A percentile compares a stretch with the other conserved stretches of the same genome.
These are phyloP conservation scores for Cladosporium austrohemisphaericum DNA, from an alignment of 2,329 filamentous ascomycete genomes.

Conservation along the genomic window DNA sequence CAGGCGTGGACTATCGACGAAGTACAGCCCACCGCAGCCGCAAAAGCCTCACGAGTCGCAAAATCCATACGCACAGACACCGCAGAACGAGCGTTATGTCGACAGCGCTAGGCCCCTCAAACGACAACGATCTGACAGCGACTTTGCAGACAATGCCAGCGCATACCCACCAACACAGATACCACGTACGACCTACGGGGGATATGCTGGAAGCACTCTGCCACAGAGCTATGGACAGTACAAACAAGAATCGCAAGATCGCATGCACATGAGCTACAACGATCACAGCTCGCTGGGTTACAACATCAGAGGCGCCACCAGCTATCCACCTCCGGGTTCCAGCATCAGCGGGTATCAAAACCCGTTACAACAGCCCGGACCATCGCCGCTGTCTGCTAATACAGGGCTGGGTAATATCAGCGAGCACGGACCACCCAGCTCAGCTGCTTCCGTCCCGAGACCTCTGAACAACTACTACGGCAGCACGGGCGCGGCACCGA, in stretches of 20 bases:
- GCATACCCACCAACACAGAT: slow-evolving; percentile 13
- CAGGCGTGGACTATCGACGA: slow-evolving; percentile 5
- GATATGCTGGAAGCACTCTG: slow-evolving; percentile 6
- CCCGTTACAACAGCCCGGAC: slow-evolving; percentile 14
- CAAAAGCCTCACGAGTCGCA: slow-evolving; percentile 18
- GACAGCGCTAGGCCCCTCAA: slow-evolving; percentile 22
- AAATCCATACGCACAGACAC: slow-evolving; percentile 14
- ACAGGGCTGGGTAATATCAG: slow-evolving; percentile 13
- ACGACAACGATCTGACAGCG: slow-evolving; percentile 26
- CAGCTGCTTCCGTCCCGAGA: slow-evolving; percentile 13
- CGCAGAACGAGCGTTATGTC: slow-evolving; percentile 16
- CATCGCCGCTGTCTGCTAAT: slow-evolving; percentile 13
- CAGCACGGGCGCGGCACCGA: slow-evolving; percentile 7
- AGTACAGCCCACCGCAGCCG: slow-evolving; percentile 19
- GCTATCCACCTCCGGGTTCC: slow-evolving; percentile 10
- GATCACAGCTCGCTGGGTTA: slow-evolving; percentile 8
- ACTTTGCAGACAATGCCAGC: slow-evolving; percentile 19
- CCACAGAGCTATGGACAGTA: slow-evolving; percentile 7
- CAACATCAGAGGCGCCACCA: slow-evolving; percentile 13
- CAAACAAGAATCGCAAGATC: slow-evolving; percentile 10
- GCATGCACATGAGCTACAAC: slow-evolving; percentile 7
- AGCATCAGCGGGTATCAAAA: slow-evolving; percentile 12
- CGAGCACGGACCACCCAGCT: slow-evolving; percentile 10
- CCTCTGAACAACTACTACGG: slow-evolving; percentile 16
- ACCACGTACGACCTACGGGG: slow-evolving; percentile 8